Evolutionary conservation across 225 moss, liverwort and hornwort genomes (phyloP).

Genomic region (Antitrichia curtipendula): DNA sequence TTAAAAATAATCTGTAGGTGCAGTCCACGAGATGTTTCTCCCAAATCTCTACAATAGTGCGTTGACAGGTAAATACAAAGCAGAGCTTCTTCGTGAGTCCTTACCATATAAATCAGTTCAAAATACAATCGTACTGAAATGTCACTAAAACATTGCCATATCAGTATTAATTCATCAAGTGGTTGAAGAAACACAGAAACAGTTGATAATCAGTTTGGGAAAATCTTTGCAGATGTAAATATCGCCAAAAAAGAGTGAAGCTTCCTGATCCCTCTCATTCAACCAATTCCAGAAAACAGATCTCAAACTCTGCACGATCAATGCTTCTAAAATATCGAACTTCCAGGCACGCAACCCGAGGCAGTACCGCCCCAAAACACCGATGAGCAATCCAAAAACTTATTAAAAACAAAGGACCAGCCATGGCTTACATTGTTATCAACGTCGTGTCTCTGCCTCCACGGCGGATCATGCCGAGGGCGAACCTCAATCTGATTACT

Average conservation of each 20-base stretch:
- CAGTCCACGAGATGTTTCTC: neutral
- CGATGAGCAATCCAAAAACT: neutral
- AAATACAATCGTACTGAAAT: neutral
- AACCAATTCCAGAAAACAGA: neutral
- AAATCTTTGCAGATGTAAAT: neutral
- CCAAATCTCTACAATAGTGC: neutral
- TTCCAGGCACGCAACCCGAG: neutral
- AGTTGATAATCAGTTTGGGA: neutral
- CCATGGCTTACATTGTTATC: neutral
- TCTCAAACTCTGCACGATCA: neutral
- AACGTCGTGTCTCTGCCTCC: neutral
- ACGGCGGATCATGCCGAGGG: slow-evolving; percentile 4
- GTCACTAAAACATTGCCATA: neutral
- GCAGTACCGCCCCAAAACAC: neutral
- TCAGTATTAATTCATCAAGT: neutral
- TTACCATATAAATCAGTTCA: neutral
- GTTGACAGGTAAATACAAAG: neutral
- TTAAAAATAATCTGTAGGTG: neutral
- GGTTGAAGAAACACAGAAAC: neutral
- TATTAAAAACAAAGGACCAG: neutral
- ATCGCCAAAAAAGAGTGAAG: neutral
- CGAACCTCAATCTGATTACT: neutral
- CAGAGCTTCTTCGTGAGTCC: neutral
- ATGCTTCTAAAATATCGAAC: neutral
- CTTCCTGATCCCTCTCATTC: neutral